Evolutionary conservation across 257 asterid genomes (phyloP).

Genomic region (Paraleonurus japonicus): DNA sequence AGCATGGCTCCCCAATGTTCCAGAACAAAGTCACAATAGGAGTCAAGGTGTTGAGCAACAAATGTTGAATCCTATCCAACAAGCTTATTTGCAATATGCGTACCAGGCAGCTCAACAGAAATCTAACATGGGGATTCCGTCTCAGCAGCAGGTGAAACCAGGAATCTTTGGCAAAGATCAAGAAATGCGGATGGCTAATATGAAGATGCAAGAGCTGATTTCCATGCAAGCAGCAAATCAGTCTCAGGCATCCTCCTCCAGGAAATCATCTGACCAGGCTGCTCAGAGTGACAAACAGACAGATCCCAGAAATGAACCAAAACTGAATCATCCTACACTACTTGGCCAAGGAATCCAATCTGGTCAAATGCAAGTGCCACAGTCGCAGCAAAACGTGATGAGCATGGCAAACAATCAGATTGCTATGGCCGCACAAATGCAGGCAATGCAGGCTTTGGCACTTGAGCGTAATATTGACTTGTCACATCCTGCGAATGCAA

Average conservation of each 20-base stretch:
- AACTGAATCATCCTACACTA: slow-evolving; percentile 46
- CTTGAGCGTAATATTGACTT: slow-evolving; percentile 88
- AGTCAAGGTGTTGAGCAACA: slow-evolving; percentile 83
- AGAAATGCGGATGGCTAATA: slow-evolving; percentile 56
- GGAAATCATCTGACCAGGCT: slow-evolving; percentile 60
- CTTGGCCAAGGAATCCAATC: slow-evolving; percentile 61
- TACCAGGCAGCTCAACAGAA: slow-evolving; percentile 79
- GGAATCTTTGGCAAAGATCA: slow-evolving; percentile 80
- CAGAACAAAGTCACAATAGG: slow-evolving; percentile 72
- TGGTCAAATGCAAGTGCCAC: slow-evolving; percentile 54
- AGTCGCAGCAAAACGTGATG: slow-evolving; percentile 63
- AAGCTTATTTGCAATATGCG: slow-evolving; percentile 81
- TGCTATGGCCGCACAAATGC: slow-evolving; percentile 89
- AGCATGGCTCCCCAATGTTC: slow-evolving; percentile 60
- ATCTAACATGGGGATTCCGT: slow-evolving; percentile 61
- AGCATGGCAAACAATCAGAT: slow-evolving; percentile 57
- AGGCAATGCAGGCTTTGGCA: slow-evolving; percentile 87
- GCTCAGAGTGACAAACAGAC: slow-evolving; percentile 51
- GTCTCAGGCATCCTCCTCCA: slow-evolving; percentile 67
- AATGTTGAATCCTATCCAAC: slow-evolving; percentile 68
- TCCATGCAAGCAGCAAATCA: slow-evolving; percentile 64
- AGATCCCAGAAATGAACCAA: slow-evolving; percentile 62
- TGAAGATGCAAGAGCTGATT: slow-evolving; percentile 70
- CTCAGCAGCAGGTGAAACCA: slow-evolving; percentile 77
- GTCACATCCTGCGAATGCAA: slow-evolving; percentile 88